Conservation (phyloP, 495 filamentous ascomycete species). For the Trichoderma orchidacearum region DNA sequence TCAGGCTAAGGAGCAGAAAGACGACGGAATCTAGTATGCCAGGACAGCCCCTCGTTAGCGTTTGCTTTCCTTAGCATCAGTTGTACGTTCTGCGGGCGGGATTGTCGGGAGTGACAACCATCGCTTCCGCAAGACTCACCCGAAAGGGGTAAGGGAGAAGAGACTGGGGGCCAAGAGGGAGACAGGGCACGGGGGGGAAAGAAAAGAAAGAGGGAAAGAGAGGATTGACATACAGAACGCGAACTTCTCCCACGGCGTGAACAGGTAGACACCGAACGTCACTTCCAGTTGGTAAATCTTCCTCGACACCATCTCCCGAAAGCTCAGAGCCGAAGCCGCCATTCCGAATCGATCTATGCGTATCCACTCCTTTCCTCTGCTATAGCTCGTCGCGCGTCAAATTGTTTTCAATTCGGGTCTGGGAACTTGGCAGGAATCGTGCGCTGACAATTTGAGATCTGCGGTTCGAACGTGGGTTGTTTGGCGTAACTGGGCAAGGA, state of each 20-base stretch:
- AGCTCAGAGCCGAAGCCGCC: neutral
- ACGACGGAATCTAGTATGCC: constrained; percentile 62
- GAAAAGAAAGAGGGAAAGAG: neutral
- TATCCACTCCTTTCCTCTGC: too few species aligned
- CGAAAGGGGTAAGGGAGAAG: neutral
- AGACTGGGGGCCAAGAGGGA: neutral
- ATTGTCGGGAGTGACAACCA: neutral
- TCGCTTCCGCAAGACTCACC: neutral
- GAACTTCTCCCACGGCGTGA: constrained; percentile 30
- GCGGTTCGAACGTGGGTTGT: too few species aligned
- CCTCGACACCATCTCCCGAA: constrained; percentile 24
- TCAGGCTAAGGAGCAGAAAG: constrained; percentile 73
- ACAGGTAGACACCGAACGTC: constrained; percentile 32
- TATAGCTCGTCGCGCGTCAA: too few species aligned
- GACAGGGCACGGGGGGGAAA: neutral
- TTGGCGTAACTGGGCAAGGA: too few species aligned
- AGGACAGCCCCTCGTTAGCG: neutral
- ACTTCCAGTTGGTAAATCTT: constrained; percentile 37
- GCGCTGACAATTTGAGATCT: too few species aligned
- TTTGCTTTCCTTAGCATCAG: too few species aligned
- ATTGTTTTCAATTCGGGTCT: too few species aligned
- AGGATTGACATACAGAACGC: constrained; percentile 25
- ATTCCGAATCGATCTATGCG: too few species aligned
- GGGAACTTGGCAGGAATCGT: too few species aligned
- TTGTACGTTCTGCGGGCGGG: neutral